Percentiles rank a stretch among this genome's conserved stretches.
These are phyloP conservation scores for Phytomonas francai DNA, from an alignment of 208 protist species.

Conservation along the genomic window DNA sequence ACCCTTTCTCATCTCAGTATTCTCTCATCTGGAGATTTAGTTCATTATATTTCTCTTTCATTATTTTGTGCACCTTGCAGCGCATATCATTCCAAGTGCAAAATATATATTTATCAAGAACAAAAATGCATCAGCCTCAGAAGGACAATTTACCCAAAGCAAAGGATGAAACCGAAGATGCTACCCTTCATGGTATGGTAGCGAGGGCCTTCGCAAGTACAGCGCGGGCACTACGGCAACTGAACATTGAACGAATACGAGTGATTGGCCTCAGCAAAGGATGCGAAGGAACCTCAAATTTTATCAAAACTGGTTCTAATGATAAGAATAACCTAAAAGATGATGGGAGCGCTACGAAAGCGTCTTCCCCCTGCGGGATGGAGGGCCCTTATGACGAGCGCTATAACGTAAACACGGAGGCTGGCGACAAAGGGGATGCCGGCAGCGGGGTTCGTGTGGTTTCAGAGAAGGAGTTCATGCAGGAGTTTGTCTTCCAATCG, in stretches of 20 bases:
- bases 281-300: slow-evolving; percentile 8
- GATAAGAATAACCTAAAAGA: no score
- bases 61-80: no score
- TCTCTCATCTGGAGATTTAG: no score
- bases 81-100: no score
- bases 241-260: slow-evolving; percentile 59
- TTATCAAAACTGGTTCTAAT: no score
- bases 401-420: not conserved
- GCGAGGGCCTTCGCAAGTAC: slow-evolving; percentile 57
- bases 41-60: no score
- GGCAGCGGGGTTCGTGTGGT: slow-evolving; percentile 27
- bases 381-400: not conserved
- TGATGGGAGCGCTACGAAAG: no score
- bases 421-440: slow-evolving; percentile 11
- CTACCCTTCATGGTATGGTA: slow-evolving; percentile 20
- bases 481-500: slow-evolving; percentile 77
- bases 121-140: not conserved
- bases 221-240: slow-evolving; percentile 52
- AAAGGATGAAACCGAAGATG: slow-evolving; percentile 9
- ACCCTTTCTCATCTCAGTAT: no score
- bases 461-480: slow-evolving; percentile 76
- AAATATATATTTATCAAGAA: not conserved
- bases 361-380: no score
- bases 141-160: slow-evolving; percentile 7
- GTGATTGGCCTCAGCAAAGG: slow-evolving; percentile 52